These are phyloP conservation scores for Myrmaecium sp. DNA, from an alignment of 2,329 filamentous ascomycete species.

Conservation along the genomic window DNA sequence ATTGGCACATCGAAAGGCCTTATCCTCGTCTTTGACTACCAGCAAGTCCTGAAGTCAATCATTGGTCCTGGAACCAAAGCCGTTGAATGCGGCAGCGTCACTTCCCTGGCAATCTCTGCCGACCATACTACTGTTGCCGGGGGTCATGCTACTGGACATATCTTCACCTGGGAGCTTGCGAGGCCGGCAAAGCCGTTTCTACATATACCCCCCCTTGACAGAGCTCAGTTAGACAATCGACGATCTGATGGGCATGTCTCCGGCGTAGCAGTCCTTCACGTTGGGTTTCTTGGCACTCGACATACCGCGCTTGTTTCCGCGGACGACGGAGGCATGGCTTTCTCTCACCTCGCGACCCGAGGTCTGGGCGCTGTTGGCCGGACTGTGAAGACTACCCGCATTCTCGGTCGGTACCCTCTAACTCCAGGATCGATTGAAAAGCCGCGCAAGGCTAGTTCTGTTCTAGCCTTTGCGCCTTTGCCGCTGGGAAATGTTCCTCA, in stretches of 20 bases:
- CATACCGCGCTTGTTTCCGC: conserved; percentile 92
- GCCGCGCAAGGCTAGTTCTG: conserved; percentile 76
- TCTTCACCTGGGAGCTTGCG: conserved; percentile 92
- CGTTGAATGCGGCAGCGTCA: conserved; percentile 76
- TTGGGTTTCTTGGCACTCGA: conserved; percentile 88
- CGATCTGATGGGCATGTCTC: conserved; percentile 69
- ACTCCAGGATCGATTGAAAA: conserved; percentile 44
- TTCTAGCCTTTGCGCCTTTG: conserved; percentile 77
- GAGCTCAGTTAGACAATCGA: conserved; percentile 44
- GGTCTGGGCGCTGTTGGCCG: conserved; percentile 76
- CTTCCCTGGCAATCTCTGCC: conserved; percentile 75
- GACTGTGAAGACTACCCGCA: conserved; percentile 74
- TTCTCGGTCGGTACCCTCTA: conserved; percentile 79
- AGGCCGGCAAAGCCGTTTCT: conserved; percentile 76
- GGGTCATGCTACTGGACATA: conserved; percentile 75
- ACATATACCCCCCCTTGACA: conserved; percentile 61
- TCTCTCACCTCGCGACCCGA: conserved; percentile 86
- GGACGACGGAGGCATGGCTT: conserved; percentile 91
- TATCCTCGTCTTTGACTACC: conserved; percentile 91
- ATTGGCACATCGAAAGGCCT: conserved; percentile 89
- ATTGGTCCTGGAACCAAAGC: conserved; percentile 90
- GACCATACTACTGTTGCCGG: conserved; percentile 85
- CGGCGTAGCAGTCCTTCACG: conserved; percentile 62
- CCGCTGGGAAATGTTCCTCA: conserved; percentile 91
- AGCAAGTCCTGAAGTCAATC: conserved; percentile 85